Percentiles rank a stretch among this genome's conserved stretches.
phyloP scores from a whole-genome alignment of 345 rosid genomes.

The Citrus trifoliata region DNA sequence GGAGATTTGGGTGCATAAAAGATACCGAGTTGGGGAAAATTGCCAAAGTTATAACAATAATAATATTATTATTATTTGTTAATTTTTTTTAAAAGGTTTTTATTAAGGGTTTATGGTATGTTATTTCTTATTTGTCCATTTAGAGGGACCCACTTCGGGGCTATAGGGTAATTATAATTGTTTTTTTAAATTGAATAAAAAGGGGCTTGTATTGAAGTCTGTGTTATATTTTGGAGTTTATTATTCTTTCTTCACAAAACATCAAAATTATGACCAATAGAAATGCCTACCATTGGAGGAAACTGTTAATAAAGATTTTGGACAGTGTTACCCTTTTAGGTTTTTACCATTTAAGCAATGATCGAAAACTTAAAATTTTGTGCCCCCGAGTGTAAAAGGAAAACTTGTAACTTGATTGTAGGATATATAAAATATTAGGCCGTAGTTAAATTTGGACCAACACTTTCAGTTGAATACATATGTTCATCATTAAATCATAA shows the following conservation, averaged over 20 bases:
- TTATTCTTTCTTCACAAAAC: neutral
- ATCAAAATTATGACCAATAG: neutral
- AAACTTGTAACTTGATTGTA: neutral
- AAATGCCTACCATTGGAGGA: neutral
- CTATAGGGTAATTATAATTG: neutral
- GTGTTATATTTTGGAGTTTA: neutral
- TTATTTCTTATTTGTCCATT: neutral
- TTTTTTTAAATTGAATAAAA: too few relatives aligned
- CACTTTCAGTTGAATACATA: too few relatives aligned
- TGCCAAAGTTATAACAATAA: neutral
- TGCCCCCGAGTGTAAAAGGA: too few relatives aligned
- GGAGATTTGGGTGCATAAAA: neutral
- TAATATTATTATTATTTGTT: too few relatives aligned
- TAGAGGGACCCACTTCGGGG: neutral
- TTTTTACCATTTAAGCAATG: neutral
- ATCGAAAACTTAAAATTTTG: too few relatives aligned
- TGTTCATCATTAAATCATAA: too few relatives aligned
- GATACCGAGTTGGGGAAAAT: neutral
- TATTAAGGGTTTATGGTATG: neutral
- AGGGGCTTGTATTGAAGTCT: neutral
- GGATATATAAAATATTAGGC: neutral
- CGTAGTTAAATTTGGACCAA: too few relatives aligned
- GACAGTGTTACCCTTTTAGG: neutral
- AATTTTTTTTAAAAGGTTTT: neutral
- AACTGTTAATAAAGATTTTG: neutral